Percentiles rank a stretch among this genome's conserved stretches.
These are phyloP conservation scores for Epicoccum nigrum DNA, from an alignment of 2,329 filamentous ascomycete genomes.

Conservation along the genomic window DNA sequence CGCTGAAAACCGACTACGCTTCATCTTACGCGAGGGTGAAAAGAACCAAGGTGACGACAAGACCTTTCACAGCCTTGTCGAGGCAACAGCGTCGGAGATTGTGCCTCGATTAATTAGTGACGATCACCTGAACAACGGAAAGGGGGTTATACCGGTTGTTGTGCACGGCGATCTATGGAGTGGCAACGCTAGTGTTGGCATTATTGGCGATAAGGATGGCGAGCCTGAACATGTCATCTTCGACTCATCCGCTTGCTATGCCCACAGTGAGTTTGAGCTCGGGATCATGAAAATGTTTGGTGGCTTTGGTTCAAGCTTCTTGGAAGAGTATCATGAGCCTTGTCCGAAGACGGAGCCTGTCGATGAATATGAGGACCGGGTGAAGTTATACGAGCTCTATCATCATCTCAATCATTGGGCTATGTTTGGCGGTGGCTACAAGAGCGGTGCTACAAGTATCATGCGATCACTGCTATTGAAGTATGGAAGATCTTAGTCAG, in stretches of 20 bases:
- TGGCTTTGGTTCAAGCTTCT: slow-evolving; percentile 75
- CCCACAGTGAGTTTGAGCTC: slow-evolving; percentile 86
- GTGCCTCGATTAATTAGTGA: slow-evolving; percentile 79
- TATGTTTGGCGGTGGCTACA: slow-evolving; percentile 82
- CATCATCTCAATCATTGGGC: slow-evolving; percentile 90
- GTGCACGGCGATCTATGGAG: slow-evolving; percentile 95
- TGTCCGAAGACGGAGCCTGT: slow-evolving; percentile 81
- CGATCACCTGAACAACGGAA: slow-evolving; percentile 64
- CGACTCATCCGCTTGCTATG: slow-evolving; percentile 81
- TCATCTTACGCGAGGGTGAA: slow-evolving; percentile 65
- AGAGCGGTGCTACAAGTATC: slow-evolving; percentile 75
- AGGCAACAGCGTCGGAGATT: slow-evolving; percentile 66
- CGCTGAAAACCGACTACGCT: slow-evolving; percentile 73
- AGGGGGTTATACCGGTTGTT: slow-evolving; percentile 74
- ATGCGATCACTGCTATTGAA: slow-evolving; percentile 77
- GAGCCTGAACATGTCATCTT: slow-evolving; percentile 83
- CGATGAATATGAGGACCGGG: slow-evolving; percentile 83
- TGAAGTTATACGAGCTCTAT: slow-evolving; percentile 84
- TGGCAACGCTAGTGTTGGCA: slow-evolving; percentile 76
- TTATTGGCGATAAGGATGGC: slow-evolving; percentile 58
- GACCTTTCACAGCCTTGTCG: slow-evolving; percentile 68
- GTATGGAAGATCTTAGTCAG: slow-evolving; percentile 58
- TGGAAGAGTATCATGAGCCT: slow-evolving; percentile 75
- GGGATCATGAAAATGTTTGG: slow-evolving; percentile 98
- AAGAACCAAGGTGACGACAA: slow-evolving; percentile 68